Conservation (phyloP, 1,284 basidiomycete genomes). For the Gomphus bonarii region DNA sequence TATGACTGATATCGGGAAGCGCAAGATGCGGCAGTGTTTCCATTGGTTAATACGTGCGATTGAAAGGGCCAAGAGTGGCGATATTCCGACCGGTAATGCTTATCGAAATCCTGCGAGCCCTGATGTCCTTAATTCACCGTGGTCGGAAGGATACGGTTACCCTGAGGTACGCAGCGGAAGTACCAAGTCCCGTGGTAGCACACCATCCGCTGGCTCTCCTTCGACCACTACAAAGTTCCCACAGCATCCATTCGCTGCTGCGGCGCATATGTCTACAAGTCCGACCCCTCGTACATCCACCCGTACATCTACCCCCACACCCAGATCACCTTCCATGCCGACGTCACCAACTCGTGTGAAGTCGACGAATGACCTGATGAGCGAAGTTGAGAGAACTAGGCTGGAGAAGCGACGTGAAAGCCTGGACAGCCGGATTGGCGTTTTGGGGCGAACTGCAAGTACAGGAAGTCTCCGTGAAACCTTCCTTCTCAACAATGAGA, state of each 20-base stretch:
- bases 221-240: constrained; percentile 40
- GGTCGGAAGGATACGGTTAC: constrained; percentile 3
- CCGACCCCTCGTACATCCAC: background rate
- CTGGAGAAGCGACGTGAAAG: constrained; percentile 24
- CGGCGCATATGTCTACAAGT: constrained; percentile 1
- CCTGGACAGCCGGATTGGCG: constrained; percentile 14
- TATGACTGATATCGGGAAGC: constrained; percentile 38
- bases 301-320: background rate
- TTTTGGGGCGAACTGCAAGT: background rate
- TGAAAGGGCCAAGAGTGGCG: constrained; percentile 36
- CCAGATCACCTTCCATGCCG: constrained; percentile 11
- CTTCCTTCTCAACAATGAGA: background rate
- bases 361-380: constrained; percentile 46
- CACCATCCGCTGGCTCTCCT: constrained; percentile 29
- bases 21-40: constrained; percentile 56
- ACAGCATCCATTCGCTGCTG: constrained; percentile 20
- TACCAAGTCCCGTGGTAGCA: constrained; percentile 44
- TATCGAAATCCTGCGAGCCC: constrained; percentile 66
- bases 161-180: background rate
- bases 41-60: constrained; percentile 55
- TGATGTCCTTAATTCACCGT: constrained; percentile 30
- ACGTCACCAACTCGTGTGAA: constrained; percentile 39
- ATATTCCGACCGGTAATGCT: constrained; percentile 22
- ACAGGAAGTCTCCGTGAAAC: constrained; percentile 3
- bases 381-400: constrained; percentile 31